Evolutionary conservation across 257 asterid genomes (phyloP).

Genomic region (Euphrasia confusa): DNA sequence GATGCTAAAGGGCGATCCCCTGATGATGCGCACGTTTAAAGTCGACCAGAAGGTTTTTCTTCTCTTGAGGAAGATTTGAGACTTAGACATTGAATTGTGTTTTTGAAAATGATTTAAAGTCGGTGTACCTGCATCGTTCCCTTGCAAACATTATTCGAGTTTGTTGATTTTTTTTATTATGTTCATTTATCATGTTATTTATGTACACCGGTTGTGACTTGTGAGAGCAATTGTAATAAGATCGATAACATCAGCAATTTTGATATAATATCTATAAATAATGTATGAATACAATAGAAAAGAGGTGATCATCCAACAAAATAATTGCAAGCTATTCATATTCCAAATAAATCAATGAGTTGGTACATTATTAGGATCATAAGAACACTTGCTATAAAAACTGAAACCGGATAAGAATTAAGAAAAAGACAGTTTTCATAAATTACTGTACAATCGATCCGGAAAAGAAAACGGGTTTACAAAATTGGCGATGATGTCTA

Average conservation of each 20-base stretch:
- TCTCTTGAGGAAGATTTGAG: slow-evolving; percentile 75
- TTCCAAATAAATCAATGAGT: background rate
- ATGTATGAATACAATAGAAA: no score
- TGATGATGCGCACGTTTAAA: slow-evolving; percentile 50
- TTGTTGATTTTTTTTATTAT: no score
- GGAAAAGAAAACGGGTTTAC: slow-evolving; percentile 29
- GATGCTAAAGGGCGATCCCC: slow-evolving; percentile 58
- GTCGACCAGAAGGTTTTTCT: slow-evolving; percentile 67
- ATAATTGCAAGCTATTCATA: background rate
- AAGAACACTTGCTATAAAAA: slow-evolving; percentile 15
- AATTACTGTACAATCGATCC: slow-evolving; percentile 43
- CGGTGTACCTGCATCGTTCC: no score
- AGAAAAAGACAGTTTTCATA: slow-evolving; percentile 18
- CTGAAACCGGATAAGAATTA: slow-evolving; percentile 11
- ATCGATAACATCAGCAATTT: no score
- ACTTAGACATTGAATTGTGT: background rate
- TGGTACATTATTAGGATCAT: no score
- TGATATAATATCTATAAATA: no score
- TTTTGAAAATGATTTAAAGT: background rate
- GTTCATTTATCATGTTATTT: no score
- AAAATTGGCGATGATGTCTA: slow-evolving; percentile 38
- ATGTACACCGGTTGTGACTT: no score
- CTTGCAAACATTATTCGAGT: no score
- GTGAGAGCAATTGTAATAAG: no score
- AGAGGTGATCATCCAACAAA: background rate